Conservation (phyloP, 2,329 filamentous ascomycete genomes). For the Proliferodiscus dingleyae region DNA sequence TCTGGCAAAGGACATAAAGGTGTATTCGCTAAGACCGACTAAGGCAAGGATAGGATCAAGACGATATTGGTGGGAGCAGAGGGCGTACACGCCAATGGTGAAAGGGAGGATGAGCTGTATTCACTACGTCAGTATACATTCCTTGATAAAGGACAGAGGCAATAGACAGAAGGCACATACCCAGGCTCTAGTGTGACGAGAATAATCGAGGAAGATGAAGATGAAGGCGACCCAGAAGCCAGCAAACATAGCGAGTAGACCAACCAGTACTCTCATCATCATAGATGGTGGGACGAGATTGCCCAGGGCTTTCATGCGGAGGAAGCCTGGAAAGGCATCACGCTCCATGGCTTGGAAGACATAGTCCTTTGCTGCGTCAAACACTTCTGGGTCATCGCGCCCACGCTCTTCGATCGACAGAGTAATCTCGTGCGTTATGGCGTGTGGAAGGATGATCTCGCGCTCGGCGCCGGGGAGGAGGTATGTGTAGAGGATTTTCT, state of each 20-base stretch:
- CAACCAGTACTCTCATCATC: slow-evolving; percentile 78
- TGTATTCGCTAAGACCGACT: slow-evolving; percentile 91
- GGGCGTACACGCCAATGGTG: slow-evolving; percentile 81
- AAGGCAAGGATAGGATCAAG: slow-evolving; percentile 88
- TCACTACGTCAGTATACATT: slow-evolving; percentile 13
- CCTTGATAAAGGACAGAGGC: background rate
- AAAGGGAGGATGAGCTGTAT: slow-evolving; percentile 82
- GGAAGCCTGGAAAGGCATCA: slow-evolving; percentile 96
- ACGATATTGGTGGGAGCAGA: slow-evolving; percentile 91
- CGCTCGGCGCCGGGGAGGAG: slow-evolving; percentile 91
- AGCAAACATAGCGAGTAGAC: slow-evolving; percentile 80
- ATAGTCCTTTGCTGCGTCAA: slow-evolving; percentile 96
- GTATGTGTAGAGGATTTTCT: slow-evolving; percentile 99
- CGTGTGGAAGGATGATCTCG: slow-evolving; percentile 87
- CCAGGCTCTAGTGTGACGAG: slow-evolving; percentile 73
- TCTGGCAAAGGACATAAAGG: slow-evolving; percentile 83
- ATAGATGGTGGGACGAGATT: slow-evolving; percentile 92
- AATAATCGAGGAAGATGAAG: slow-evolving; percentile 82
- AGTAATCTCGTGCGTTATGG: slow-evolving; percentile 81
- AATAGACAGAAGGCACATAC: slow-evolving; percentile 47
- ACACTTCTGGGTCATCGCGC: slow-evolving; percentile 93
- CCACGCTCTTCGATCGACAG: slow-evolving; percentile 84
- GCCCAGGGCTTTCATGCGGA: slow-evolving; percentile 89
- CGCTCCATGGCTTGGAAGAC: slow-evolving; percentile 99
- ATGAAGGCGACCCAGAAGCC: slow-evolving; percentile 93